Evolutionary conservation across 495 filamentous ascomycete genomes (phyloP).

Genomic region (Xylaria palmicola): DNA sequence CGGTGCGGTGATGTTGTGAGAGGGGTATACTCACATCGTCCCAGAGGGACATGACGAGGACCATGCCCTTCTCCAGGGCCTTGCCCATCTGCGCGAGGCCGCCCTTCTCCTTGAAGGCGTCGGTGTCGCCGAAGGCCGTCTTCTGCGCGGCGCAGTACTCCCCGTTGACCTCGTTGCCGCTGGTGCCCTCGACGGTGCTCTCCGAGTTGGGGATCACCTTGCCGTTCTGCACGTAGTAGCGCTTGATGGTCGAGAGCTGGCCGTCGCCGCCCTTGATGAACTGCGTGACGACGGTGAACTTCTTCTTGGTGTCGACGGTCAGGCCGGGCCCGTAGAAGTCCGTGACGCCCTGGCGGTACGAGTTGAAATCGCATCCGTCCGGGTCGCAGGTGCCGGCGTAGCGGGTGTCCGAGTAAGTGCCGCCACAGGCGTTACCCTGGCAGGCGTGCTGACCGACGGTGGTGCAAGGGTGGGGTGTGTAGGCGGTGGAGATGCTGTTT

Average conservation of each 20-base stretch:
- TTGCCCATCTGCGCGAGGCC: slow-evolving; percentile 60
- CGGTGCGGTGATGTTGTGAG: background rate
- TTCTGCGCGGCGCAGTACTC: slow-evolving; percentile 50
- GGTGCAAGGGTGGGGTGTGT: slow-evolving; percentile 66
- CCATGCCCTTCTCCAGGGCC: slow-evolving; percentile 59
- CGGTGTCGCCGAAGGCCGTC: slow-evolving; percentile 58
- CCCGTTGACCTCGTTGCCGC: slow-evolving; percentile 46
- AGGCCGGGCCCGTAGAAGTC: slow-evolving; percentile 54
- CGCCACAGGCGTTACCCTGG: slow-evolving; percentile 44
- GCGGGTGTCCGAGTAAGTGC: slow-evolving; percentile 45
- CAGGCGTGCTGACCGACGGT: slow-evolving; percentile 45
- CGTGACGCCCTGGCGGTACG: slow-evolving; percentile 55
- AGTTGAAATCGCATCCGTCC: slow-evolving; percentile 40
- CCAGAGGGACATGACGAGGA: slow-evolving; percentile 73
- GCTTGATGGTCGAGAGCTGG: slow-evolving; percentile 55
- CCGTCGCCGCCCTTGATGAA: slow-evolving; percentile 59
- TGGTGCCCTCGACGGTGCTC: slow-evolving; percentile 47
- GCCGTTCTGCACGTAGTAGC: slow-evolving; percentile 64
- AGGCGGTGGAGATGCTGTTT: slow-evolving; percentile 60
- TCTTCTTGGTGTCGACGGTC: slow-evolving; percentile 57
- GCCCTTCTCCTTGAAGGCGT: slow-evolving; percentile 58
- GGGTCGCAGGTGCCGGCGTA: slow-evolving; percentile 56
- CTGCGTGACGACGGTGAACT: slow-evolving; percentile 68
- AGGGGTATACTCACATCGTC: slow-evolving; percentile 51
- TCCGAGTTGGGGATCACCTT: slow-evolving; percentile 54